Percentiles rank a stretch among this genome's conserved stretches.
phyloP scores from a whole-genome alignment of 2,329 filamentous ascomycete genomes.

The Aspergillus sp. region DNA sequence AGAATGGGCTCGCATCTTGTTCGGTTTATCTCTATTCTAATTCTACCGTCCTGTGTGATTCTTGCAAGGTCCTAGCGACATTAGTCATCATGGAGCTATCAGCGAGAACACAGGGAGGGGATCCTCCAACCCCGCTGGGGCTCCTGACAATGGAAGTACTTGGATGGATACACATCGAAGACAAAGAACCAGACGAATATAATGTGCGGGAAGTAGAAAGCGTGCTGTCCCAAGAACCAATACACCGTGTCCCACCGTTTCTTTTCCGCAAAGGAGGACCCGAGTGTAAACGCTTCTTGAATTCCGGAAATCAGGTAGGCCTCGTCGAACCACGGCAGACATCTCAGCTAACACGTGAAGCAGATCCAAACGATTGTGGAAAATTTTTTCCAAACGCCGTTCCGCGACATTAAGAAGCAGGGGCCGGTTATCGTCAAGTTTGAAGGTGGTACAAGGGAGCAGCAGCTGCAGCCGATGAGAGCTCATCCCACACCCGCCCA shows the following conservation, averaged over 20 bases:
- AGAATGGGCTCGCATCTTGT: background rate
- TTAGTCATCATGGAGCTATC: background rate
- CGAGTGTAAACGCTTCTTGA: background rate
- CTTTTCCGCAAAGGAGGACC: background rate
- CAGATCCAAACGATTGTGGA: background rate
- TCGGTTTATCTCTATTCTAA: background rate
- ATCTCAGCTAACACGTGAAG: background rate
- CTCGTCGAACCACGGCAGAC: background rate
- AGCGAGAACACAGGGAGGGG: background rate
- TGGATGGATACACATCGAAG: background rate
- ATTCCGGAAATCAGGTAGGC: background rate
- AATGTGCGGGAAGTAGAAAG: background rate
- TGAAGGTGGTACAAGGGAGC: background rate
- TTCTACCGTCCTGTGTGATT: background rate
- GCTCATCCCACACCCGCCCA: background rate
- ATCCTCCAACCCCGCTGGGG: background rate
- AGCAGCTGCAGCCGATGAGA: background rate
- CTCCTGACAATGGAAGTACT: background rate
- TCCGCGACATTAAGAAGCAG: background rate
- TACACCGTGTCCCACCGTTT: background rate
- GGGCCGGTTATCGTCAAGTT: background rate
- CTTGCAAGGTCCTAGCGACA: background rate
- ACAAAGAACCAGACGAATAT: background rate
- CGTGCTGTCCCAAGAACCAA: background rate
- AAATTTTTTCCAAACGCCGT: background rate